Conservation (phyloP, 495 filamentous ascomycete genomes). For the Penicillium coprophilum region DNA sequence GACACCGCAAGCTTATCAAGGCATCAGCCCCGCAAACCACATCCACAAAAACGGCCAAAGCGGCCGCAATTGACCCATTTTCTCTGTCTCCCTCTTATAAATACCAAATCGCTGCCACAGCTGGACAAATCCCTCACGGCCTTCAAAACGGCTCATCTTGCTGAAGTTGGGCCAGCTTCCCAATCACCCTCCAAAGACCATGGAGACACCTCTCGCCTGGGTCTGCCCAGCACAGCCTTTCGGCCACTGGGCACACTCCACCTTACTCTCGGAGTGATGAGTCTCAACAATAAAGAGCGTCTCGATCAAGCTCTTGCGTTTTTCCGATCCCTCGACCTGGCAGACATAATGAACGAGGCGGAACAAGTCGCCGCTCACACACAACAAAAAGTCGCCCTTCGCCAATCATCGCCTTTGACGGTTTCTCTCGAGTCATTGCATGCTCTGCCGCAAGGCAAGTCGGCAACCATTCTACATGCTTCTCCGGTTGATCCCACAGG, state of each 20-base stretch:
- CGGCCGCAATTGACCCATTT: constrained; percentile 74
- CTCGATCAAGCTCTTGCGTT: constrained; percentile 59
- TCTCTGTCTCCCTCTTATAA: constrained; percentile 79
- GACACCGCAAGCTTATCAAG: constrained; percentile 10
- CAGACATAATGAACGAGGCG: constrained; percentile 44
- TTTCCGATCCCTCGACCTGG: constrained; percentile 54
- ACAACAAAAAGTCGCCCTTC: background rate
- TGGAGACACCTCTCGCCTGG: constrained; percentile 26
- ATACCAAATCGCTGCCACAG: constrained; percentile 57
- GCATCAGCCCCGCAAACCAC: constrained; percentile 9
- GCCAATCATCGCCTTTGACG: constrained; percentile 20
- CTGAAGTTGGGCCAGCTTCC: constrained; percentile 11
- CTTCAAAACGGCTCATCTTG: constrained; percentile 60
- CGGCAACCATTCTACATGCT: constrained; percentile 55
- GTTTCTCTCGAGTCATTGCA: constrained; percentile 42
- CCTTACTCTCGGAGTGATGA: constrained; percentile 86
- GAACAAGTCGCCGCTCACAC: constrained; percentile 12
- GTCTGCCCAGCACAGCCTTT: constrained; percentile 60
- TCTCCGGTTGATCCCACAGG: constrained; percentile 55
- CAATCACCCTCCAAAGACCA: constrained; percentile 9
- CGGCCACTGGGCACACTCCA: constrained; percentile 80
- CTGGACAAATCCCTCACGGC: constrained; percentile 57
- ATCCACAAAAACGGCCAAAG: constrained; percentile 35
- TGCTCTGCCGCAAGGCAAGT: constrained; percentile 32
- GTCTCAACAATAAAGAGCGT: constrained; percentile 54